Conservation (phyloP, 1,139 yeast genomes). For the Sugiyamaella pinicola region DNA sequence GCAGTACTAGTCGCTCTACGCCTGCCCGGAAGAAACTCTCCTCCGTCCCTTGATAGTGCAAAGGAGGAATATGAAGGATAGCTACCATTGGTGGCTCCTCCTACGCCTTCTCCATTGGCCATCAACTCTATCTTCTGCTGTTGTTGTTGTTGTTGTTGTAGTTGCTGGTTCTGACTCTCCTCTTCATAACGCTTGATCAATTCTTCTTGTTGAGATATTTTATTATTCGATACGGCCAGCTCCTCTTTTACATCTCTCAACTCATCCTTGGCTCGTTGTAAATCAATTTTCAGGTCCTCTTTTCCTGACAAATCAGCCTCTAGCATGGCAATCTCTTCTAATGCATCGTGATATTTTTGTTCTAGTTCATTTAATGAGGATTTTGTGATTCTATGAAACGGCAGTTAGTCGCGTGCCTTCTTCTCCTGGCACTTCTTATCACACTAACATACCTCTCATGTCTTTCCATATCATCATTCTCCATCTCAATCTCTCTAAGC, state of each 20-base stretch:
- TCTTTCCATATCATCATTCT: constrained; percentile 45
- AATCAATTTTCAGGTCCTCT: constrained; percentile 36
- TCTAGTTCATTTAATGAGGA: constrained; percentile 41
- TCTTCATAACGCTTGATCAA: constrained; percentile 1
- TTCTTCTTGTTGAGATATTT: constrained; percentile 11
- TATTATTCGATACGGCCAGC: constrained; percentile 25
- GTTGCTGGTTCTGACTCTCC: constrained; percentile 1
- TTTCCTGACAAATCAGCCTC: constrained; percentile 41
- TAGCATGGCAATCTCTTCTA: constrained; percentile 42
- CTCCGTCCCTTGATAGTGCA: not conserved
- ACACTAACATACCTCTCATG: constrained; percentile 33
- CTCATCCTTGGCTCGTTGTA: constrained; percentile 43
- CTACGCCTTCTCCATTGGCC: not conserved
- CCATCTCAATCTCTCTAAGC: constrained; percentile 45
- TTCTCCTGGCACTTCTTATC: constrained; percentile 1
- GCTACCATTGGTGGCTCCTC: not conserved
- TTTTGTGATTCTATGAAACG: constrained; percentile 33
- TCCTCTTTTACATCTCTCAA: constrained; percentile 42
- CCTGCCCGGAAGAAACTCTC: not conserved
- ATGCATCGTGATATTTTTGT: constrained; percentile 36
- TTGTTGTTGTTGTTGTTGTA: too few species aligned
- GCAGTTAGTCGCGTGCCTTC: constrained; percentile 11
- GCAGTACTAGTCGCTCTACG: constrained; percentile 17
- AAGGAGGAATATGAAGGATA: constrained; percentile 4
- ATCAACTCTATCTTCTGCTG: not conserved